A percentile compares a stretch with the other conserved stretches of the same genome.
phyloP scores from a whole-genome alignment of 306 rosid genomes.

The Lathyrus tuberosus region DNA sequence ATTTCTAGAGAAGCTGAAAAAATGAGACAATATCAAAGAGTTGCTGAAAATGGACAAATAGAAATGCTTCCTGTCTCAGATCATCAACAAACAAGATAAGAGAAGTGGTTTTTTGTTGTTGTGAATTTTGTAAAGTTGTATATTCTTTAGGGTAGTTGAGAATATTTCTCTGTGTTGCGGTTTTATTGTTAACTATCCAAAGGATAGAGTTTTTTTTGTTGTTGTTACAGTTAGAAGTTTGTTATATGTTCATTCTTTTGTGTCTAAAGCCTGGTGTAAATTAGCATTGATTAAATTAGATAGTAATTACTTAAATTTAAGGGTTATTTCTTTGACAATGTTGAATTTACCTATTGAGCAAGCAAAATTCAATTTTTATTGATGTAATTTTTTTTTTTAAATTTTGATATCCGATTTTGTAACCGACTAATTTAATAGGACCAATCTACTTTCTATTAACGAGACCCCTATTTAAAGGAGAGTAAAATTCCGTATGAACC shows the following conservation, averaged over 20 bases:
- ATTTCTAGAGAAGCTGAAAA: constrained; percentile 84
- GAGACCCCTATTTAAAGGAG: too few relatives aligned
- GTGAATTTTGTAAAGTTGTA: constrained; percentile 49
- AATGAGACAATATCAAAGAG: constrained; percentile 42
- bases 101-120: constrained; percentile 40
- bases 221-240: constrained; percentile 43
- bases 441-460: too few relatives aligned
- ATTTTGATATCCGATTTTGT: too few relatives aligned
- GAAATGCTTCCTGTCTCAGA: constrained; percentile 71
- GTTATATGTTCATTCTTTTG: constrained; percentile 39
- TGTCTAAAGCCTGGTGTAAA: constrained; percentile 42
- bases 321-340: background rate
- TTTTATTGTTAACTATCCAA: constrained; percentile 59
- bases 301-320: background rate
- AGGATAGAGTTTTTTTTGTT: constrained; percentile 50
- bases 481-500: too few relatives aligned
- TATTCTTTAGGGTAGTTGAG: constrained; percentile 74
- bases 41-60: constrained; percentile 57
- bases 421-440: too few relatives aligned
- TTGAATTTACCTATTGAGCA: too few relatives aligned
- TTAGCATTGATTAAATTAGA: constrained; percentile 21
- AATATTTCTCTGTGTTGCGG: constrained; percentile 50
- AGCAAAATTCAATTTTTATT: too few relatives aligned
- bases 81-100: constrained; percentile 43
- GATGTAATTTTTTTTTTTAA: too few relatives aligned